phyloP scores from a whole-genome alignment of 1,284 basidiomycete species.

The Puccinia novopanici region DNA sequence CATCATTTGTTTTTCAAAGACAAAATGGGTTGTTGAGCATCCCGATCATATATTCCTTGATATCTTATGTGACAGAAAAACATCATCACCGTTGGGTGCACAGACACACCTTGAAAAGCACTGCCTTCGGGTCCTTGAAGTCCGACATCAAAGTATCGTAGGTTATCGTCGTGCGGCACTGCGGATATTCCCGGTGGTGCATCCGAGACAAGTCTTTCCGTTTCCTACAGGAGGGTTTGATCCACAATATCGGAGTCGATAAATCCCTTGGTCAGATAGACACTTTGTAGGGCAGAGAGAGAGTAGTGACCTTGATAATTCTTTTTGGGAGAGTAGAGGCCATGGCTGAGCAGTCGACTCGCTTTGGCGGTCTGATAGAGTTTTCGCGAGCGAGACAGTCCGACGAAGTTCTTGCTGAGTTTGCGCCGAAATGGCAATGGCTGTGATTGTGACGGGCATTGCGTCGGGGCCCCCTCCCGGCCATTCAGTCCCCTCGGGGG shows the following conservation, averaged over 20 bases:
- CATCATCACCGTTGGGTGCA: slow-evolving; percentile 12
- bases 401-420: too few relatives aligned
- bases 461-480: too few relatives aligned
- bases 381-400: too few relatives aligned
- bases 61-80: slow-evolving; percentile 17
- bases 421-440: too few relatives aligned
- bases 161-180: slow-evolving; percentile 90
- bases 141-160: slow-evolving; percentile 97
- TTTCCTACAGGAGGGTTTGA: slow-evolving; percentile 69
- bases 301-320: slow-evolving; percentile 32
- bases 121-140: slow-evolving; percentile 91
- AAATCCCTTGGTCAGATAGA: background rate
- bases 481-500: too few relatives aligned
- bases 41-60: slow-evolving; percentile 38
- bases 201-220: slow-evolving; percentile 90
- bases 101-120: slow-evolving; percentile 80
- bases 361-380: background rate
- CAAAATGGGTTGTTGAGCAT: background rate
- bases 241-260: background rate
- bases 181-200: slow-evolving; percentile 95
- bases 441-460: too few relatives aligned
- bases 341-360: background rate
- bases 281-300: background rate
- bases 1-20: background rate
- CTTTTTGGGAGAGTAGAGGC: slow-evolving; percentile 27